A percentile compares a stretch with the other conserved stretches of the same genome.
phyloP scores from a whole-genome alignment of 495 filamentous ascomycete genomes.

The Neurospora sp. region DNA sequence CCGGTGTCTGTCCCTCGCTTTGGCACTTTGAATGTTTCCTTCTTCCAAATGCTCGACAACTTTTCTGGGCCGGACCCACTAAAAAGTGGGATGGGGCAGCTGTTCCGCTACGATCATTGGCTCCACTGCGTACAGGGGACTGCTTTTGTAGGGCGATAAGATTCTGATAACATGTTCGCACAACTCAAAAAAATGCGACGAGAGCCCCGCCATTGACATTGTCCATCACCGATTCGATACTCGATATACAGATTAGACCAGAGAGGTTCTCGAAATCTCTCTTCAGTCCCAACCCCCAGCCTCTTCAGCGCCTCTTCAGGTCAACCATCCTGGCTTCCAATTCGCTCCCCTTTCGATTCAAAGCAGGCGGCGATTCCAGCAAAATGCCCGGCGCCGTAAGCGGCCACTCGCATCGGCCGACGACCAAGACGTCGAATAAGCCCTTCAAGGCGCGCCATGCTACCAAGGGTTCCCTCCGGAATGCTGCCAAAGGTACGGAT shows the following conservation, averaged over 20 bases:
- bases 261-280: constrained; percentile 9
- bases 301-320: background rate
- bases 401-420: constrained; percentile 78
- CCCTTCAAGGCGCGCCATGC: constrained; percentile 83
- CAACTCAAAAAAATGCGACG: constrained; percentile 16
- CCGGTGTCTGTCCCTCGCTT: background rate
- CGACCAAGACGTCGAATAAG: constrained; percentile 78
- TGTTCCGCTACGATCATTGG: constrained; percentile 8
- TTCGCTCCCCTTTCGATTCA: constrained; percentile 76
- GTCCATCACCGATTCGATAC: background rate
- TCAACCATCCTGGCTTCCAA: background rate
- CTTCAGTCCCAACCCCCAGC: background rate
- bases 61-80: constrained; percentile 15
- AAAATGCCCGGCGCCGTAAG: constrained; percentile 48
- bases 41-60: constrained; percentile 1
- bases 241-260: background rate
- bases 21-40: background rate
- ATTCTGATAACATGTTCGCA: constrained; percentile 1
- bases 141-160: background rate
- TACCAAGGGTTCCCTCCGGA: constrained; percentile 75
- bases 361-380: constrained; percentile 57
- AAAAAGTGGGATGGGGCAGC: constrained; percentile 13
- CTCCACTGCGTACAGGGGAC: background rate
- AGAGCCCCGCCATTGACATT: constrained; percentile 18
- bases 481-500: constrained; percentile 64